A percentile compares a stretch with the other conserved stretches of the same genome.
Evolutionary conservation across 371 early-diverging fungal genomes (phyloP).

Genomic region (Mortierella sp.): DNA sequence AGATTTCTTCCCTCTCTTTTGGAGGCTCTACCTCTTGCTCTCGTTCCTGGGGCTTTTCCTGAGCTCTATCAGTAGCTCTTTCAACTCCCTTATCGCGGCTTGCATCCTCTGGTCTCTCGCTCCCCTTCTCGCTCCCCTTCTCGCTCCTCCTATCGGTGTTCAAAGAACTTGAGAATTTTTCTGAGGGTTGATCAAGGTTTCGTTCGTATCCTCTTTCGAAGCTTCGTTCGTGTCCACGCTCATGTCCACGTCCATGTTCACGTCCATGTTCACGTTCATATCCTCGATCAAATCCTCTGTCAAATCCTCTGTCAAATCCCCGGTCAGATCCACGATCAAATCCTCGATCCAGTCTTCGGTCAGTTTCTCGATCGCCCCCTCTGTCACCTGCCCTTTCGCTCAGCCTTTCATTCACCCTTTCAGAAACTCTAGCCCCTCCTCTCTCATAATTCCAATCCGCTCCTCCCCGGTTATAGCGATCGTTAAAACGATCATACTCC

Average conservation of each 20-base stretch:
- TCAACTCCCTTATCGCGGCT: conserved; percentile 14
- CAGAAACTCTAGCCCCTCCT: background rate
- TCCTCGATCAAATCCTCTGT: conserved; percentile 21
- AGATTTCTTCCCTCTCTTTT: background rate
- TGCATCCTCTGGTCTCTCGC: background rate
- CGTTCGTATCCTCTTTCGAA: conserved; percentile 7
- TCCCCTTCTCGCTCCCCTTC: background rate
- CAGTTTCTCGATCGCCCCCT: conserved; percentile 3
- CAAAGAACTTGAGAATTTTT: background rate
- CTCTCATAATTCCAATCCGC: conserved; percentile 7
- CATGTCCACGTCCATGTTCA: background rate
- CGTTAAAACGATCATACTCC: background rate
- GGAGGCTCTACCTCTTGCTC: background rate
- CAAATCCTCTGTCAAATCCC: conserved; percentile 13
- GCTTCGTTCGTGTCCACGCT: conserved; percentile 12
- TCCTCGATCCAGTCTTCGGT: conserved; percentile 8
- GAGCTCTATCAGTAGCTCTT: background rate
- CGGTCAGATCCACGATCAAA: conserved; percentile 17
- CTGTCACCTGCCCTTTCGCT: conserved; percentile 5
- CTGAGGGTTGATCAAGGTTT: background rate
- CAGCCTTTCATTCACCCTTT: conserved; percentile 5
- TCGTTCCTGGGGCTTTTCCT: background rate
- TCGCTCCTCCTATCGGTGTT: background rate
- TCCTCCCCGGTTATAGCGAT: conserved; percentile 11
- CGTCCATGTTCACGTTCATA: conserved; percentile 1